Conservation (phyloP, 164 flowering plant species). For the Pachysandra terminalis region DNA sequence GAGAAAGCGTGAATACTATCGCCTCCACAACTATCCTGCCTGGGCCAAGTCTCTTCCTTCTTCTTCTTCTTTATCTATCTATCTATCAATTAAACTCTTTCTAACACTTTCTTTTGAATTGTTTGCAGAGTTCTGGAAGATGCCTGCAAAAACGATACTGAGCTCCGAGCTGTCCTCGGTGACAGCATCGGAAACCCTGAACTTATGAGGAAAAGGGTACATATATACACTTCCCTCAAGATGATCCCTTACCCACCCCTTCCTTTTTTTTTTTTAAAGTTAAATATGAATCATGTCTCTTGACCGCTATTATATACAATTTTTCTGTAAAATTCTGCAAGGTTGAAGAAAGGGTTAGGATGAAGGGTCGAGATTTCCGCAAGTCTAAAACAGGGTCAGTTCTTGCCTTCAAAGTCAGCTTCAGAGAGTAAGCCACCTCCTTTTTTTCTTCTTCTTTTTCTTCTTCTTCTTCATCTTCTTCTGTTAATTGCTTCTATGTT, state of each 20-base stretch:
- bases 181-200: slow-evolving; percentile 96
- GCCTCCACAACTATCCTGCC: slow-evolving; percentile 66
- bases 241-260: no score
- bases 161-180: slow-evolving; percentile 83
- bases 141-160: slow-evolving; percentile 70
- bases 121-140: slow-evolving; percentile 64
- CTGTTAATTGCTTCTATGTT: no score
- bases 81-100: background rate
- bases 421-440: slow-evolving; percentile 84
- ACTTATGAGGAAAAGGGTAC: slow-evolving; percentile 72
- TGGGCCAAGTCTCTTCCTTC: slow-evolving; percentile 65
- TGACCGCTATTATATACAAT: background rate
- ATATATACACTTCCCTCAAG: no score
- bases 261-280: background rate
- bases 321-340: slow-evolving; percentile 13
- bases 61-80: background rate
- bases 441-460: no score
- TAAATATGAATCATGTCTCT: background rate
- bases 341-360: slow-evolving; percentile 75
- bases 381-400: slow-evolving; percentile 86
- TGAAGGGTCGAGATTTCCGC: slow-evolving; percentile 62
- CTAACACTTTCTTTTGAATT: background rate
- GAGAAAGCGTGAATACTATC: slow-evolving; percentile 66
- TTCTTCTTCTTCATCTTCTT: no score
- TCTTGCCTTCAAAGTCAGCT: slow-evolving; percentile 88